phyloP scores from a whole-genome alignment of 2,329 filamentous ascomycete species.

The Akanthomyces lecanii region DNA sequence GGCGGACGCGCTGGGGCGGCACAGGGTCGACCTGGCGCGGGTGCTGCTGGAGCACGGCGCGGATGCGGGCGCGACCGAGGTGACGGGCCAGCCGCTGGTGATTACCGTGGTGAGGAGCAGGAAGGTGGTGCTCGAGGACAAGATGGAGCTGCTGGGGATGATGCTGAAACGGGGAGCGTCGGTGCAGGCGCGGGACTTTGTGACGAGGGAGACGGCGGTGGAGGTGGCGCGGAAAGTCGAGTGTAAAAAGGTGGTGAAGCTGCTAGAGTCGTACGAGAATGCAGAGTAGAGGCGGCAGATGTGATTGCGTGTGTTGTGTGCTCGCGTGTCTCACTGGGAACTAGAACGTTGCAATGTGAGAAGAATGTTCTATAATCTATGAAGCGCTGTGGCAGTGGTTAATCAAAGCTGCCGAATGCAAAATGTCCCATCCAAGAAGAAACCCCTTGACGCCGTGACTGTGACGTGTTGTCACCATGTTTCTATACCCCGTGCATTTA shows the following conservation, averaged over 20 bases:
- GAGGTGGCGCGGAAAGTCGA: conserved; percentile 17
- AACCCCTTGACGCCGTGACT: background rate
- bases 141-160: conserved; percentile 25
- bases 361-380: background rate
- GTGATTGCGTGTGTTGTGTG: background rate
- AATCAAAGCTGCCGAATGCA: background rate
- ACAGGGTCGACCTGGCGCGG: conserved; percentile 29
- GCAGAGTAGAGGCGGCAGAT: background rate
- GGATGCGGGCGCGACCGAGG: conserved; percentile 29
- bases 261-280: background rate
- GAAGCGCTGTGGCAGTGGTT: background rate
- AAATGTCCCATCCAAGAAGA: background rate
- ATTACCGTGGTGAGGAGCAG: conserved; percentile 28
- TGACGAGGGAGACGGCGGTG: conserved; percentile 22
- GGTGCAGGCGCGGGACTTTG: conserved; percentile 25
- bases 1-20: conserved; percentile 30
- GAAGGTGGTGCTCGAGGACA: conserved; percentile 25
- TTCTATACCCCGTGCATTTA: too few relatives aligned
- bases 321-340: background rate
- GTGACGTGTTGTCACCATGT: background rate
- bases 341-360: background rate
- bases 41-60: conserved; percentile 33
- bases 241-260: background rate
- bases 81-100: conserved; percentile 30
- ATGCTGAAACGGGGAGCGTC: conserved; percentile 32